A percentile compares a stretch with the other conserved stretches of the same genome.
These are phyloP conservation scores for Cornus suecica DNA, from an alignment of 148 eudicot species.

Conservation along the genomic window DNA sequence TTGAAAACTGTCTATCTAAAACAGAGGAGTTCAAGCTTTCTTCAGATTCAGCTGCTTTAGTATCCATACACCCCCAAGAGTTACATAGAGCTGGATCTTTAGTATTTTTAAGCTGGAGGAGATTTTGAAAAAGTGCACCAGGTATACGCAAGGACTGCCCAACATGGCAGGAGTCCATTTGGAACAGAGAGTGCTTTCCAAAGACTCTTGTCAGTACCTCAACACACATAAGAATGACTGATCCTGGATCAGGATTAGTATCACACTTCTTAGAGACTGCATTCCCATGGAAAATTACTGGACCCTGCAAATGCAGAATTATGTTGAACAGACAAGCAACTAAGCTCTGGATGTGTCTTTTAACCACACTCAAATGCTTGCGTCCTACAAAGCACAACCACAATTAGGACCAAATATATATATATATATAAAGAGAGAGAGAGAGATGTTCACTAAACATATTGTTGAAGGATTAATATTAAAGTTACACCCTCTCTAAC, in stretches of 20 bases:
- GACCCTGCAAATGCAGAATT: conserved; percentile 74
- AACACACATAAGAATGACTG: conserved; percentile 78
- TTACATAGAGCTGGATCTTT: conserved; percentile 22
- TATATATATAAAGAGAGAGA: neutral
- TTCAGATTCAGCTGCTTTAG: conserved; percentile 17
- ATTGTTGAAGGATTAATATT: no score
- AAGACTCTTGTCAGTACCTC: conserved; percentile 63
- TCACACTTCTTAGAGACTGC: conserved; percentile 14
- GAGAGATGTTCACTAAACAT: no score
- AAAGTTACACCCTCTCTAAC: no score
- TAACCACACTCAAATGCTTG: conserved; percentile 50
- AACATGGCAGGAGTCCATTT: conserved; percentile 49
- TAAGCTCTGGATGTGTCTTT: conserved; percentile 47
- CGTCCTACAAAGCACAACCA: conserved; percentile 58
- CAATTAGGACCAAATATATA: conserved; percentile 7
- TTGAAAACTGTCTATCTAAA: conserved; percentile 53
- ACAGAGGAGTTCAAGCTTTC: conserved; percentile 18
- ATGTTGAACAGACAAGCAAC: conserved; percentile 71
- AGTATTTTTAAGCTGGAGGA: conserved; percentile 34
- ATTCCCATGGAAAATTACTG: conserved; percentile 40
- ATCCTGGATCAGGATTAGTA: conserved; percentile 71
- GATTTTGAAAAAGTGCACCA: conserved; percentile 55
- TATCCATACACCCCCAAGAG: conserved; percentile 18
- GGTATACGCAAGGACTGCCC: conserved; percentile 68
- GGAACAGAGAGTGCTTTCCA: conserved; percentile 63